phyloP scores from a whole-genome alignment of 495 filamentous ascomycete genomes.

The Talaromyces adpressus region DNA sequence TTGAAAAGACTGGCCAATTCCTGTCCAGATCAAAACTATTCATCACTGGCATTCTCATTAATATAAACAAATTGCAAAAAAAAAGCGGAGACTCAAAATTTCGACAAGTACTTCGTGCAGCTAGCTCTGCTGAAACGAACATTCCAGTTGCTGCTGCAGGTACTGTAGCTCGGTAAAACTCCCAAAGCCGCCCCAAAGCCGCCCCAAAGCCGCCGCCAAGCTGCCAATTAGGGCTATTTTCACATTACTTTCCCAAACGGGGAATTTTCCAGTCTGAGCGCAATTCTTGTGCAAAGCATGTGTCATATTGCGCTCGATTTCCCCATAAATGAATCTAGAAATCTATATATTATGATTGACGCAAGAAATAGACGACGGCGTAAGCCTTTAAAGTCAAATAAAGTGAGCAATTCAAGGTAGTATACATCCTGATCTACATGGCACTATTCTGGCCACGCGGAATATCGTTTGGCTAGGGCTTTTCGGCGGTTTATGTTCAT shows the following conservation, averaged over 20 bases:
- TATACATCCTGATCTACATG: neutral
- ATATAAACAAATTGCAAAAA: neutral
- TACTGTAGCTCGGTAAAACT: neutral
- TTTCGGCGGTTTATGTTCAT: neutral
- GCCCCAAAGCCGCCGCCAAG: too few species aligned
- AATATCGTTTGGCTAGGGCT: neutral
- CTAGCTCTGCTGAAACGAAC: neutral
- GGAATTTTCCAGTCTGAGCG: neutral
- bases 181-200: too few species aligned
- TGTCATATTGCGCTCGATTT: neutral
- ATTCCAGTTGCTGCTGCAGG: neutral
- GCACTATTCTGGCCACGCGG: neutral
- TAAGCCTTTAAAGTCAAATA: neutral
- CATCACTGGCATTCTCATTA: neutral
- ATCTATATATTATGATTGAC: neutral
- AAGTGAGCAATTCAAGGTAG: neutral
- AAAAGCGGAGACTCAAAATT: neutral
- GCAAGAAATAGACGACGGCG: neutral
- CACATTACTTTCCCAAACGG: neutral
- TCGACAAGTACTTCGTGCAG: neutral
- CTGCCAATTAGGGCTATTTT: slow-evolving; percentile 6
- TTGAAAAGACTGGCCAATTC: neutral
- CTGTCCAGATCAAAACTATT: neutral
- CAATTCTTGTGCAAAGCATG: neutral
- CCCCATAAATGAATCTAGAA: neutral